A percentile compares a stretch with the other conserved stretches of the same genome.
Evolutionary conservation across 306 rosid species (phyloP).

Genomic region (Sechiopsis laciniata): DNA sequence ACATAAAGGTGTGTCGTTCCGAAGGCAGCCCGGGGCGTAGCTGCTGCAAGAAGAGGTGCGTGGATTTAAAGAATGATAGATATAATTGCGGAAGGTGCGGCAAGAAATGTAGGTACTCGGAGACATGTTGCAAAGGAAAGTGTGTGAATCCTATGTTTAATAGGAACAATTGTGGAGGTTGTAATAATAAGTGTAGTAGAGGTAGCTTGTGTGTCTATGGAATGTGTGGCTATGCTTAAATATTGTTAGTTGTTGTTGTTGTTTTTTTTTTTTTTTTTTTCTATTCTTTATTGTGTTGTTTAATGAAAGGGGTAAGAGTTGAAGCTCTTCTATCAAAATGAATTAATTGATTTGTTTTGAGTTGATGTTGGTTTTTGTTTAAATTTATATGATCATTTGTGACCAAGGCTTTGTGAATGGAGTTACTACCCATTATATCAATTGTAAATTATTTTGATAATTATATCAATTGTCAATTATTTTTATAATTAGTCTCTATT

Average conservation of each 20-base stretch:
- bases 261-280: neutral
- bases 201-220: constrained; percentile 42
- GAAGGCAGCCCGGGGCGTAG: constrained; percentile 40
- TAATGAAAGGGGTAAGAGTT: neutral
- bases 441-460: no score
- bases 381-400: no score
- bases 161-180: constrained; percentile 49
- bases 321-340: neutral
- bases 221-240: constrained; percentile 60
- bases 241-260: neutral
- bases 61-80: constrained; percentile 30
- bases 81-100: constrained; percentile 63
- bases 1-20: constrained; percentile 37
- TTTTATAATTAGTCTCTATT: no score
- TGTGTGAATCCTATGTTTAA: constrained; percentile 48
- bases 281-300: neutral
- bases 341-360: no score
- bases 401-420: no score
- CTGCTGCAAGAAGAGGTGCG: constrained; percentile 55
- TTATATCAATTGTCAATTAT: no score
- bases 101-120: constrained; percentile 43
- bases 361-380: no score
- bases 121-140: constrained; percentile 52
- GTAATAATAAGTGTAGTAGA: constrained; percentile 45
- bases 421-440: no score